Conservation (phyloP, 768 basidiomycete species). For the Lactarius deliciosus region DNA sequence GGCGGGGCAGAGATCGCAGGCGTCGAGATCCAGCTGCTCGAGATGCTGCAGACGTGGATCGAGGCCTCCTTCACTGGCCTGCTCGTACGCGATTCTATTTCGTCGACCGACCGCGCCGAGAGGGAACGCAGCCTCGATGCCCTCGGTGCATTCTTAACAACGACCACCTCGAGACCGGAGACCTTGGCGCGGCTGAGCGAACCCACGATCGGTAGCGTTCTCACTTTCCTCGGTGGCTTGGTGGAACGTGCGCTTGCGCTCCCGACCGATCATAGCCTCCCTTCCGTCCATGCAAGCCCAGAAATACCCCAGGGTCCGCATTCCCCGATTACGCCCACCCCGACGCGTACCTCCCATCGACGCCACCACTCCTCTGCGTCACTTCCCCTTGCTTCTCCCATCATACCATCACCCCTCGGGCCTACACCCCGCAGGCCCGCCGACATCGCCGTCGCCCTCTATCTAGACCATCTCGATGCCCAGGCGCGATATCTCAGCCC, state of each 20-base stretch:
- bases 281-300: slow-evolving; percentile 34
- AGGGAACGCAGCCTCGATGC: slow-evolving; percentile 63
- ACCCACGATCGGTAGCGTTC: slow-evolving; percentile 52
- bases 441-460: slow-evolving; percentile 63
- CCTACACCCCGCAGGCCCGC: slow-evolving; percentile 47
- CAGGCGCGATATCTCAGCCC: slow-evolving; percentile 62
- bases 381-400: slow-evolving; percentile 42
- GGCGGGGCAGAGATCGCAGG: slow-evolving; percentile 61
- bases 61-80: slow-evolving; percentile 58
- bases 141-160: slow-evolving; percentile 57
- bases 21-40: slow-evolving; percentile 57
- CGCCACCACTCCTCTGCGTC: slow-evolving; percentile 65
- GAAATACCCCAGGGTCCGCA: slow-evolving; percentile 28
- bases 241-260: slow-evolving; percentile 52
- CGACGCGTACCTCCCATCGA: slow-evolving; percentile 45
- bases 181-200: slow-evolving; percentile 62
- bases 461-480: slow-evolving; percentile 60
- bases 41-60: slow-evolving; percentile 64
- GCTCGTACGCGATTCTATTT: slow-evolving; percentile 36
- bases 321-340: slow-evolving; percentile 26
- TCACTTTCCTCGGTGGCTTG: slow-evolving; percentile 59
- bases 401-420: slow-evolving; percentile 34
- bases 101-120: slow-evolving; percentile 47
- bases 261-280: slow-evolving; percentile 27
- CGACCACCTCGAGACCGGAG: slow-evolving; percentile 49